Conservation (phyloP, 2,329 filamentous ascomycete species). For the Paecilomyces variotii region DNA sequence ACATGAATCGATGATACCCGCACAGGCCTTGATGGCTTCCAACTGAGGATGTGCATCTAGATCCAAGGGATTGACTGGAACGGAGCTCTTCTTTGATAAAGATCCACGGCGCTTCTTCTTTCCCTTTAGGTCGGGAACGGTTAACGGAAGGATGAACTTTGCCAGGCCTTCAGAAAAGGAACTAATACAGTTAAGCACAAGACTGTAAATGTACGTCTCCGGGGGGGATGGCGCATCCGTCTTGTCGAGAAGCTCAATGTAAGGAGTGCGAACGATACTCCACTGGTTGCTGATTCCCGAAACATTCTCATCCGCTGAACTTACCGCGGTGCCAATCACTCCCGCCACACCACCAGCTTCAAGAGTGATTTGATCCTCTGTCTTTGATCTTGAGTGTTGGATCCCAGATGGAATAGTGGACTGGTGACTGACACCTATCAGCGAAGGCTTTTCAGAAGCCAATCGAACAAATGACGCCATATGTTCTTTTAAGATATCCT, state of each 20-base stretch:
- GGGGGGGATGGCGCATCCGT: slow-evolving; percentile 72
- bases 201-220: slow-evolving; percentile 87
- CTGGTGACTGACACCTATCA: slow-evolving; percentile 83
- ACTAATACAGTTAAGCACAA: slow-evolving; percentile 82
- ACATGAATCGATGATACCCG: slow-evolving; percentile 77
- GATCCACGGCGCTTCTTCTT: slow-evolving; percentile 34
- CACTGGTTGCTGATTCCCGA: slow-evolving; percentile 80
- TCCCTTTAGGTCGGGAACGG: slow-evolving; percentile 63
- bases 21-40: slow-evolving; percentile 65
- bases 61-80: slow-evolving; percentile 72
- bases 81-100: slow-evolving; percentile 19
- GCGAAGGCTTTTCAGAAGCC: slow-evolving; percentile 78
- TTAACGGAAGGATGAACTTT: slow-evolving; percentile 85
- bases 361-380: slow-evolving; percentile 75
- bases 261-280: slow-evolving; percentile 80
- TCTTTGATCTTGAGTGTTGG: slow-evolving; percentile 47
- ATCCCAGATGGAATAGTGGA: slow-evolving; percentile 70
- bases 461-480: slow-evolving; percentile 85
- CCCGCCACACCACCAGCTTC: slow-evolving; percentile 83
- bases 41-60: slow-evolving; percentile 65
- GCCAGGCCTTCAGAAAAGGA: slow-evolving; percentile 86
- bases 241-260: slow-evolving; percentile 92
- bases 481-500: slow-evolving; percentile 69
- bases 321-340: slow-evolving; percentile 68
- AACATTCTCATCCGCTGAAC: slow-evolving; percentile 57